phyloP scores from a whole-genome alignment of 257 asterid species.

The Solanum tarapatanum region DNA sequence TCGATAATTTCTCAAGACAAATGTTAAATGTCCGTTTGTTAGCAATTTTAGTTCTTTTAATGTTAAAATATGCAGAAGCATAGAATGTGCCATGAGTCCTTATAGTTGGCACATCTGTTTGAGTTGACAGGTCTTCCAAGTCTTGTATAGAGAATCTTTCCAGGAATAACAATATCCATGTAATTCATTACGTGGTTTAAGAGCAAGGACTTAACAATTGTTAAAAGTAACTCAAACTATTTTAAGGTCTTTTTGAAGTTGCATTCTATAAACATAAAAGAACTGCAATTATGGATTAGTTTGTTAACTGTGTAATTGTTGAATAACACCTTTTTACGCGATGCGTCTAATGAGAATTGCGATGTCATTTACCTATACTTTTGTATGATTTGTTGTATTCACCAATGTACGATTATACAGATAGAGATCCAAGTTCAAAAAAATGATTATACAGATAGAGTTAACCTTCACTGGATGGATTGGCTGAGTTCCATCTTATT shows the following conservation, averaged over 20 bases:
- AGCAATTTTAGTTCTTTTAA: not conserved
- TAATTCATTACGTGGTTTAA: not conserved
- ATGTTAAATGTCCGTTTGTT: not conserved
- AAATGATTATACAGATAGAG: not conserved
- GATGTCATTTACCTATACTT: not conserved
- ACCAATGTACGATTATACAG: not conserved
- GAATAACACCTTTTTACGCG: not conserved
- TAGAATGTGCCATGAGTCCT: not conserved
- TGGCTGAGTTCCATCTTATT: not conserved
- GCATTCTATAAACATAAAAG: not conserved
- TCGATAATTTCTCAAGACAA: not conserved
- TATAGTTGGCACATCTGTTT: not conserved
- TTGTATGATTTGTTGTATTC: not conserved
- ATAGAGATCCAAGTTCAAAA: not conserved
- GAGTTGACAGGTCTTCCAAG: not conserved
- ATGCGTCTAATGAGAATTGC: not conserved
- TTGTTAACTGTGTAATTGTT: not conserved
- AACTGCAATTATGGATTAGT: not conserved
- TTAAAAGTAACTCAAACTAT: not conserved
- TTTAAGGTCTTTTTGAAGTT: not conserved
- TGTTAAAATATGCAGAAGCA: not conserved
- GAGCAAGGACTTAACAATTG: not conserved
- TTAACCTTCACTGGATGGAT: not conserved
- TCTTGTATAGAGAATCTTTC: not conserved
- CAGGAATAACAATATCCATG: not conserved